Evolutionary conservation across 257 asterid species (phyloP), one percentile per base, ranked within the genome.

Genomic region (Rehmannia glutinosa): DNA sequence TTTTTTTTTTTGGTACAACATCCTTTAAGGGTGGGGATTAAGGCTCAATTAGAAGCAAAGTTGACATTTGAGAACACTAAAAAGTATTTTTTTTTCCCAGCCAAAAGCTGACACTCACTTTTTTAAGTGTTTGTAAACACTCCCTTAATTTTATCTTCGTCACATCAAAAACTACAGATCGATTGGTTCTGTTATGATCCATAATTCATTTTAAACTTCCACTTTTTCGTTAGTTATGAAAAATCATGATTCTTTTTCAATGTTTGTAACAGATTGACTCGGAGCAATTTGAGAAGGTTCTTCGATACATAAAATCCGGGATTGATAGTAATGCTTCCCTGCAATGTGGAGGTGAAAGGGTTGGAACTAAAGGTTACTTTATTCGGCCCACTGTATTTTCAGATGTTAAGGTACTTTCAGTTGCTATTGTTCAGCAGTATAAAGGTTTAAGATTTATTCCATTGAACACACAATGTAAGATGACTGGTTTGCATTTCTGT

Each of bases 321-420:
- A 47, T 72, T 19, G 90, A 87, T 1, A 71, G 87, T 70, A 73
- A 75, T 15, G 95, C 97, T 13, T 81, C 73, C 0, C 81, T 87
- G 25, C 93, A 90, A 61, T 87, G 95, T 71, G 97, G 97, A 72
- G 95, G 97, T 0, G 83, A 75, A 45, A 80, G 80, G 45, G 13
- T 72, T 32, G 95, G 97, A 2, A 77, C 91, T 6, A 85, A 84
- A 76, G 97, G 97, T 41, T 90, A 17, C 86, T 90, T 77, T 56
- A 65, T 90, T 47, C 87, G 83, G 64, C 97, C 97, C 13, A 90
- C 97, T 0, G 93, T 90, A 13, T 87, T 90, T 73, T 87, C 97
- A 39, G 62, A 87, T 73, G 97, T 90, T 59, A 47, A 87, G 96
- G 96, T 86, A 83, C 55, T 39, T 28, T 21, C 15, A 7, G 5